These are phyloP conservation scores for Leishmania lainsoni DNA, from an alignment of 208 protist genomes.

Conservation along the genomic window DNA sequence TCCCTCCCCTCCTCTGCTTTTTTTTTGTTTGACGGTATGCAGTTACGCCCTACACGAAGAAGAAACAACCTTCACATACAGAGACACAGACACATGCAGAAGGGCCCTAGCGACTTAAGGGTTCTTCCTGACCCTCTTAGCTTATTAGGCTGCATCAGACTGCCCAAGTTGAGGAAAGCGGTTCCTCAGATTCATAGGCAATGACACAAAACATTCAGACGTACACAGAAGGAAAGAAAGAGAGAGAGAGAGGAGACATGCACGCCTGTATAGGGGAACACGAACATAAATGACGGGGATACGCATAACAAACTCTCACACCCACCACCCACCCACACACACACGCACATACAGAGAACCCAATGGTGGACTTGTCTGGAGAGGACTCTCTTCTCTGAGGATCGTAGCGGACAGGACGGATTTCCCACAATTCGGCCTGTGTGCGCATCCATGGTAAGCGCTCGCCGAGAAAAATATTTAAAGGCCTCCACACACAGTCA, in stretches of 20 bases:
- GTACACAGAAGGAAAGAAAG: not conserved
- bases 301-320: not conserved
- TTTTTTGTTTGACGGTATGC: not conserved
- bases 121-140: not conserved
- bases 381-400: not conserved
- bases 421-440: not conserved
- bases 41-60: not conserved
- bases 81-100: not conserved
- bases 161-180: not conserved
- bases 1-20: no score
- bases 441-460: not conserved
- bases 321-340: not conserved
- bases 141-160: not conserved
- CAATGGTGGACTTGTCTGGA: not conserved
- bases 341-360: not conserved
- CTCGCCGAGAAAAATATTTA: not conserved
- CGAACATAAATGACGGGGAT: not conserved
- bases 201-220: not conserved
- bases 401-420: not conserved
- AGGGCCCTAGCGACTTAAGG: not conserved
- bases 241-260: constrained; percentile 4
- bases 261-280: not conserved
- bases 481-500: not conserved
- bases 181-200: not conserved
- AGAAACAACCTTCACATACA: not conserved